Conservation (phyloP, 164 flowering plant species). For the Tetrastigma voinierianum region DNA sequence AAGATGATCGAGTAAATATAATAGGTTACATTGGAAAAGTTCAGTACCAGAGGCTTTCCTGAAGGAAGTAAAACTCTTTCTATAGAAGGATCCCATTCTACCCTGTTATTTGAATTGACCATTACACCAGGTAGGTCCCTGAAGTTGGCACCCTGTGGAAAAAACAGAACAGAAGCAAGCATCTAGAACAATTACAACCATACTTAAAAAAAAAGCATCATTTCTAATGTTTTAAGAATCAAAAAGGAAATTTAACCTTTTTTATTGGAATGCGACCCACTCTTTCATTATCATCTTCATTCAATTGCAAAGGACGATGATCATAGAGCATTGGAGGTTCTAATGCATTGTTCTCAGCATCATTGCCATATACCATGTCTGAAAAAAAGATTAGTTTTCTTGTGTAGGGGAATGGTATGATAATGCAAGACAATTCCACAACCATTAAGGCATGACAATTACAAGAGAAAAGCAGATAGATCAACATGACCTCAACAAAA, state of each 20-base stretch:
- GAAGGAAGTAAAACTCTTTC: conserved; percentile 46
- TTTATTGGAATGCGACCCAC: conserved; percentile 62
- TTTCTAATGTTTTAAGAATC: not conserved
- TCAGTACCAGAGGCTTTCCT: conserved; percentile 68
- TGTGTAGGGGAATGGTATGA: too few species aligned
- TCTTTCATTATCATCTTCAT: conserved; percentile 66
- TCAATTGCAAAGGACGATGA: conserved; percentile 61
- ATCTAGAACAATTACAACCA: not conserved
- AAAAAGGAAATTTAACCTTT: conserved; percentile 43
- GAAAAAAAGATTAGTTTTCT: not conserved
- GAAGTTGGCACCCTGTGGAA: conserved; percentile 73
- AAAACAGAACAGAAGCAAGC: not conserved
- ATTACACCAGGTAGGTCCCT: conserved; percentile 73
- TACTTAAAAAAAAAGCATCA: not conserved
- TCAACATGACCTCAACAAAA: too few species aligned
- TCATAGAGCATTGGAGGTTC: conserved; percentile 39
- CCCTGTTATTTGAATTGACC: conserved; percentile 49
- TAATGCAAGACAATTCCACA: too few species aligned
- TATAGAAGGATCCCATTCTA: conserved; percentile 52
- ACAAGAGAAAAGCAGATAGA: too few species aligned
- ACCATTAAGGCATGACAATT: too few species aligned
- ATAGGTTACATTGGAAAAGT: not conserved
- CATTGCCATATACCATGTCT: conserved; percentile 31
- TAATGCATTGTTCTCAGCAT: not conserved
- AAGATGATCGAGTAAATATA: not conserved